These are phyloP conservation scores for Pichia cephalocereana DNA, from an alignment of 805 yeast genomes.

Conservation along the genomic window DNA sequence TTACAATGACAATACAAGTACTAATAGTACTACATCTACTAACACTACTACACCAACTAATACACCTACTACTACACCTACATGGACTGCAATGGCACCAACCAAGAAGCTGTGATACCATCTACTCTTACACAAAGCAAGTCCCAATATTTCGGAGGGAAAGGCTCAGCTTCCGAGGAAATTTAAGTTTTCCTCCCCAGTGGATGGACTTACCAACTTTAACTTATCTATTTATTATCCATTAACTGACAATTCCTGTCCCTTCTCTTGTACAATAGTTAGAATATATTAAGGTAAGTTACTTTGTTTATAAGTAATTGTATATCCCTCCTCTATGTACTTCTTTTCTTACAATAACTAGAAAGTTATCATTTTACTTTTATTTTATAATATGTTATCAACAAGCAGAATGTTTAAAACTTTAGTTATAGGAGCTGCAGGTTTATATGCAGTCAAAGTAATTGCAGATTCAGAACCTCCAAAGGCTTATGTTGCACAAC, in stretches of 20 bases:
- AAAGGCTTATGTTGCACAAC: not conserved
- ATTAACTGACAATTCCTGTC: no score
- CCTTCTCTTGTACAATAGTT: no score
- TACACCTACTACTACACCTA: not conserved
- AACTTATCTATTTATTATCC: no score
- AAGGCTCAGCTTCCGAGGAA: not conserved
- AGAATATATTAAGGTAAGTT: no score
- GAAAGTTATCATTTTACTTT: no score
- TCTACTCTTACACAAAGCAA: no score
- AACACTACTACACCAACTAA: not conserved
- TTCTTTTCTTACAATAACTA: no score
- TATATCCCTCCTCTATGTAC: no score
- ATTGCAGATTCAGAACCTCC: not conserved
- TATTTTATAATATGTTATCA: not conserved
- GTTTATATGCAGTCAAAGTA: slow-evolving; percentile 12
- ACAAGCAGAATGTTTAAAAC: not conserved
- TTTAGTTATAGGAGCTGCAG: not conserved
- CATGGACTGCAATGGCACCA: slow-evolving; percentile 27
- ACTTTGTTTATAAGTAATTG: no score
- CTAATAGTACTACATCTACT: not conserved
- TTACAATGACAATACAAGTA: not conserved
- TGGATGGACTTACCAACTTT: no score
- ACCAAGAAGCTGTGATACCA: slow-evolving; percentile 15
- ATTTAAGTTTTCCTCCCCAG: no score
- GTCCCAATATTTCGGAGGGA: not conserved